Evolutionary conservation across 2,329 filamentous ascomycete genomes (phyloP).

Genomic region (Penicillium sp.): DNA sequence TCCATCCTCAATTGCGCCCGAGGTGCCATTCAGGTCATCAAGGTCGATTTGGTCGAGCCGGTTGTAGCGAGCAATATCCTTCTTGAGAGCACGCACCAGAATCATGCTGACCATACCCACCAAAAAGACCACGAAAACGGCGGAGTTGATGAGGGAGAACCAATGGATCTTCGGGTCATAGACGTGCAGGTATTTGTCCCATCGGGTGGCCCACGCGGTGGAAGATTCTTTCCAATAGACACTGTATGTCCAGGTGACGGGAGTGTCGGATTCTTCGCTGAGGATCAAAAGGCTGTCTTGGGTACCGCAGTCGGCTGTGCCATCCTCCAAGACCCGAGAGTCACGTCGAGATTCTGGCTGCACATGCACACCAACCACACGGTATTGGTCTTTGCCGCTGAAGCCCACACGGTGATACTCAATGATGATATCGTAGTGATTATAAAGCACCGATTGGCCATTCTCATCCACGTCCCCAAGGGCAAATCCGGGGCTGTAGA

Average conservation of each 20-base stretch:
- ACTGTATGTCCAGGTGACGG: slow-evolving; percentile 83
- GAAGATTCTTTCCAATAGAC: slow-evolving; percentile 79
- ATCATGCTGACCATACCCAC: slow-evolving; percentile 91
- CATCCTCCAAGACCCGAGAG: slow-evolving; percentile 45
- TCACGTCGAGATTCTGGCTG: slow-evolving; percentile 68
- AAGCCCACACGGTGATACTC: slow-evolving; percentile 78
- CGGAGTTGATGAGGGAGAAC: slow-evolving; percentile 96
- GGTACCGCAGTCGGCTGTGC: slow-evolving; percentile 58
- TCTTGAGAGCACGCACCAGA: slow-evolving; percentile 76
- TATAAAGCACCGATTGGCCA: slow-evolving; percentile 64
- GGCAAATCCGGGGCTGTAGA: slow-evolving; percentile 87
- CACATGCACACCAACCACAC: slow-evolving; percentile 88
- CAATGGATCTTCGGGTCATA: slow-evolving; percentile 98
- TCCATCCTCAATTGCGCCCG: slow-evolving; percentile 71
- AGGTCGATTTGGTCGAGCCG: slow-evolving; percentile 84
- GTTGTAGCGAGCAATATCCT: slow-evolving; percentile 96
- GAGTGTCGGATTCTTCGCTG: slow-evolving; percentile 55
- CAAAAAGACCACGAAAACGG: slow-evolving; percentile 88
- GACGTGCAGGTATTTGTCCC: slow-evolving; percentile 98
- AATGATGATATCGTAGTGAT: slow-evolving; percentile 90
- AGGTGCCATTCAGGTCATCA: slow-evolving; percentile 78
- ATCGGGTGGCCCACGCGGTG: slow-evolving; percentile 91
- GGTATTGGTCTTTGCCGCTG: slow-evolving; percentile 55
- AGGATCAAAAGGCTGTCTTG: slow-evolving; percentile 57
- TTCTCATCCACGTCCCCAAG: slow-evolving; percentile 57